Base-by-base conservation (phyloP, 192 early-diverging fungal species). In the Entomortierella parvispora region DNA sequence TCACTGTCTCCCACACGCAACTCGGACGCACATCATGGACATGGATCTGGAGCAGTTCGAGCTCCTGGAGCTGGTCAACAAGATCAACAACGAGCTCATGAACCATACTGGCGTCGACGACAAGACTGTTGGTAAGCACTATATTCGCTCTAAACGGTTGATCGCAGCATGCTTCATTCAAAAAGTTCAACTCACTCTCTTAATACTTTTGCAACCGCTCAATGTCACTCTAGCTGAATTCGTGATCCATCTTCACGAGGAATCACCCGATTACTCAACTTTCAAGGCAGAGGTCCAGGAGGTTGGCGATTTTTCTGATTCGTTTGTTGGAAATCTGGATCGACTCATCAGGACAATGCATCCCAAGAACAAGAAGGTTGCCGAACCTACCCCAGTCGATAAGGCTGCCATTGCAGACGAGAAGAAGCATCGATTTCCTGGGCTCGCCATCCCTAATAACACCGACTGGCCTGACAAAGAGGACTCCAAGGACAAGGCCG, bases 71-170 rank as follows among this genome's bases (percentile, higher is more conserved):
- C 82, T 98, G 40, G 93, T 99, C 9, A 89, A 90, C 68, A 96
- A 96, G 80, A 90, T 99, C 46, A 86, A 93, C 34, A 93, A 87
- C 59, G 97, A 99, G 82, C 83, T 99, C 22, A 83, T 90, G 23
- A 98, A 98, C 82, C 97, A 99, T 71, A 92, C 87, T 34, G 94
- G 94, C 10, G 86, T 97, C 64, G 89, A 92, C 43, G 96, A 98
- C 84, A 96, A 94, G 78, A 89, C 89, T 26, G 69, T 85, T 44
- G 86, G 86, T 84, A 80, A 59, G 75, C 49, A 51, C 14, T 32
- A 11, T 4, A 20, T 26, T 49, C n/a, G n/a, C n/a, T n/a, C n/a
- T n/a, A n/a, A n/a, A n/a, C n/a, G 22, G n/a, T 49, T 18, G 18
- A 20, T 49, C 14, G 22, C 6, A 6, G 18, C 6, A 49, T 22